Base-by-base conservation (phyloP, 768 basidiomycete genomes). In the Russula virescens region DNA sequence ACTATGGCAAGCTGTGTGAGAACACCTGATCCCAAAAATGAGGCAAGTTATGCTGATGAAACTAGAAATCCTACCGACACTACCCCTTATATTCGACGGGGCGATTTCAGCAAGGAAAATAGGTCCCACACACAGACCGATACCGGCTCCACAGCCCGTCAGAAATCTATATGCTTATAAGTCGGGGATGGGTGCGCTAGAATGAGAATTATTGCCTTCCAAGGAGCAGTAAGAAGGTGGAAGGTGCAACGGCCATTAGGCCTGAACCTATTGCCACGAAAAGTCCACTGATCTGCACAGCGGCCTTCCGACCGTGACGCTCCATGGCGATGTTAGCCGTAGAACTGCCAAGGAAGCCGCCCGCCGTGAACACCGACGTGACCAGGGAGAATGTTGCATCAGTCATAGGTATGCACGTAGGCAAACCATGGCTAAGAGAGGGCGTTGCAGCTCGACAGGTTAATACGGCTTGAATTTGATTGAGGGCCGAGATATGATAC, bases 401-500 rank as follows among this genome's bases (percentile, higher is more conserved):
- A 35, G 84, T 83, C 85, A 97, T 89, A 6, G 82, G 82, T 35
- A 96, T 86, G 75, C 94, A 96, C 40, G 84, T 79, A 2, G 89
- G 83, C 10, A 91, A 75, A 11, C 75, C 76, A 68, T 76, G 72
- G 50, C 70, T 64, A 14, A 54, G 50, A 57, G 73, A 0, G 55
- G 55, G 25, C 28, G 61, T 34, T 50, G 69, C 64, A 35, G 72
- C 66, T 55, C 81, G 80, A 76, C 93, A 96, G 3, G 88, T 91
- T 60, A 94, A 71, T 47, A 87, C 84, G 5, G 81, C 81, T 70
- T 91, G 86, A 26, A 95, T 86, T 71, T 94, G 93, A 72, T 98
- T 98, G 62, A 98, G 81, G 18, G 87, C 87, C 1, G 93, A 90
- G 46, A 94, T 91, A 73, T 96, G 92, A 73, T 89, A 97, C n/a